Base-by-base conservation (phyloP, 495 filamentous ascomycete species). In the Pseudevernia furfuracea region DNA sequence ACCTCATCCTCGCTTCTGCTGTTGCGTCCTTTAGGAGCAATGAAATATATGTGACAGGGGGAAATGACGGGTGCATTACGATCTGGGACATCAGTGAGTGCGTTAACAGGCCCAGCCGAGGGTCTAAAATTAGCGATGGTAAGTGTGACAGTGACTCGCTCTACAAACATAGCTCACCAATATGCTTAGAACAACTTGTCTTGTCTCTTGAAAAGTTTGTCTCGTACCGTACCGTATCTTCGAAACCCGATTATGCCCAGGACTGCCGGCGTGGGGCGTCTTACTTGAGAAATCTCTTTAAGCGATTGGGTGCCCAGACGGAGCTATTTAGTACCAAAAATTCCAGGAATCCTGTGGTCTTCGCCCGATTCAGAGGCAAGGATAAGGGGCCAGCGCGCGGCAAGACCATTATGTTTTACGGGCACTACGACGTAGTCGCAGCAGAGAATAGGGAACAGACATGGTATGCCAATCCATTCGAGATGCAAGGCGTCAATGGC, bases 361-460 rank as follows among this genome's bases (percentile, higher is more conserved):
- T 87, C 72, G 93, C 94, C 39, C 87, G 87, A 63, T 98, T 98
- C 72, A 81, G 83, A 58, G 90, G 89, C 30, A 90, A 82, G 71
- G 82, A 74, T 8, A 71, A 78, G 30, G 80, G 81, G 4, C 70
- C 75, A 0, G 75, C 74, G 19, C 77, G 81, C 34, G 82, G 91
- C 30, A 96, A 92, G 76, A 92, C 89, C 1, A 88, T 97, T 41
- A 79, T 98, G 19, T 98, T 98, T 74, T 98, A 98, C 73, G 95
- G 95, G 5, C 94, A 98, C 69, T 98, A 98, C 75, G 94, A 98
- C 65, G 91, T 98, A n/a, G 92, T 98, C n/a, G 83, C 89, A 25
- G 94, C 95, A 0, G 90, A 95, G 62, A 85, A 87, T 39, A 86
- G 88, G 61, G 82, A 82, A 49, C 71, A 77, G 39, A 89, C 89